Percentiles rank a stretch among this genome's conserved stretches.
Conservation (phyloP, 441 rosid species). For the Codiaeum variegatum region DNA sequence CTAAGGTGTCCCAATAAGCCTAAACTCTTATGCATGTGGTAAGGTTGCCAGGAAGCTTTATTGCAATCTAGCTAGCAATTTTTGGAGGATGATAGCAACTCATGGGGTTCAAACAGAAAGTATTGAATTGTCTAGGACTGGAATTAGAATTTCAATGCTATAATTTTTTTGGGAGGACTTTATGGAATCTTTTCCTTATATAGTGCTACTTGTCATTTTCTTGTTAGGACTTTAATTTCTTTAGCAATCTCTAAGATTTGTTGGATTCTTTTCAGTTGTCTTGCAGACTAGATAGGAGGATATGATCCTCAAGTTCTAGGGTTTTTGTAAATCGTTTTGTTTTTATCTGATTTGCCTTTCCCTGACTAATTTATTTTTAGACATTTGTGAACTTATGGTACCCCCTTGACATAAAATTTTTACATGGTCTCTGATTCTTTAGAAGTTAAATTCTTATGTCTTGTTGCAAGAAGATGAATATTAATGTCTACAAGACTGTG, state of each 20-base stretch:
- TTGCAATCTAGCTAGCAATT: not conserved
- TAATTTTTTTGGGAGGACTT: not conserved
- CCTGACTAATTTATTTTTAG: not conserved
- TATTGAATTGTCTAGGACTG: not conserved
- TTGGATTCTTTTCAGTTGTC: not conserved
- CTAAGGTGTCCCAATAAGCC: not conserved
- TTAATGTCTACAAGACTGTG: too few relatives aligned
- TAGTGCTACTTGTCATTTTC: not conserved
- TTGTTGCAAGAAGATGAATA: not conserved
- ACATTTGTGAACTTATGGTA: not conserved
- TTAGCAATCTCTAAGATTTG: not conserved
- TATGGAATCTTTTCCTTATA: not conserved
- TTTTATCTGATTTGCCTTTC: not conserved
- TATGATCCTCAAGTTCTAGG: not conserved
- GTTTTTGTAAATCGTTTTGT: not conserved
- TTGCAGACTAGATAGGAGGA: not conserved
- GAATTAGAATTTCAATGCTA: not conserved
- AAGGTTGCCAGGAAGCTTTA: not conserved
- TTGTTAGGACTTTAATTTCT: not conserved
- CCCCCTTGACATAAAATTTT: not conserved
- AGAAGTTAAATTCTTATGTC: not conserved
- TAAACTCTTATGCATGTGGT: not conserved
- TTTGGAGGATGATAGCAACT: not conserved
- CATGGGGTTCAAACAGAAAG: not conserved
- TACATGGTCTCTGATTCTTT: not conserved